phyloP scores from a whole-genome alignment of 352 stramenopile species.

The Phytophthora pluvialis region DNA sequence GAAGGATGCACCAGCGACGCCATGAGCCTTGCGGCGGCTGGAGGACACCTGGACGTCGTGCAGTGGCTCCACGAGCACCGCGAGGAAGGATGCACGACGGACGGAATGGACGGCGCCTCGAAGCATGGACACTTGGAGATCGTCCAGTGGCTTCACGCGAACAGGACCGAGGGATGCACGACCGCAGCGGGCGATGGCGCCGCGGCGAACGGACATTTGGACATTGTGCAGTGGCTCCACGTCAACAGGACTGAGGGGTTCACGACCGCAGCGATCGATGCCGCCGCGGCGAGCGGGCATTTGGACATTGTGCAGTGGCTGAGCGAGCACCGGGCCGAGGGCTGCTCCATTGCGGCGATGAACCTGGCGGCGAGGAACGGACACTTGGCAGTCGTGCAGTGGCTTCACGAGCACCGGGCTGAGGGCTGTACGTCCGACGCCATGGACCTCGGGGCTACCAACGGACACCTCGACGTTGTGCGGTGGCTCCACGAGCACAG shows the following conservation, averaged over 20 bases:
- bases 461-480: slow-evolving; percentile 50
- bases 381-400: slow-evolving; percentile 21
- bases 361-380: slow-evolving; percentile 32
- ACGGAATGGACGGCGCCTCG: slow-evolving; percentile 29
- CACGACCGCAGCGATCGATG: slow-evolving; percentile 32
- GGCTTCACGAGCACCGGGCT: slow-evolving; percentile 24
- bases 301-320: slow-evolving; percentile 26
- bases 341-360: slow-evolving; percentile 27
- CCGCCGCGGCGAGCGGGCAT: slow-evolving; percentile 23
- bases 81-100: slow-evolving; percentile 25
- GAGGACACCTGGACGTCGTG: slow-evolving; percentile 28
- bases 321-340: slow-evolving; percentile 16
- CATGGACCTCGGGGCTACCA: slow-evolving; percentile 31
- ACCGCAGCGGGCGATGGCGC: slow-evolving; percentile 34
- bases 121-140: slow-evolving; percentile 30
- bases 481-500: slow-evolving; percentile 51
- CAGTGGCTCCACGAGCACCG: slow-evolving; percentile 31
- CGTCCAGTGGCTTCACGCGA: slow-evolving; percentile 28
- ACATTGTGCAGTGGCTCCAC: slow-evolving; percentile 25
- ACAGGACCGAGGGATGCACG: slow-evolving; percentile 35
- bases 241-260: slow-evolving; percentile 21
- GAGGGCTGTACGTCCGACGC: slow-evolving; percentile 30
- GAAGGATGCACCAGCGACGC: slow-evolving; percentile 33
- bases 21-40: slow-evolving; percentile 26
- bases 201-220: slow-evolving; percentile 30